Base-by-base conservation (phyloP, 306 rosid genomes). In the Medicago truncatula region DNA sequence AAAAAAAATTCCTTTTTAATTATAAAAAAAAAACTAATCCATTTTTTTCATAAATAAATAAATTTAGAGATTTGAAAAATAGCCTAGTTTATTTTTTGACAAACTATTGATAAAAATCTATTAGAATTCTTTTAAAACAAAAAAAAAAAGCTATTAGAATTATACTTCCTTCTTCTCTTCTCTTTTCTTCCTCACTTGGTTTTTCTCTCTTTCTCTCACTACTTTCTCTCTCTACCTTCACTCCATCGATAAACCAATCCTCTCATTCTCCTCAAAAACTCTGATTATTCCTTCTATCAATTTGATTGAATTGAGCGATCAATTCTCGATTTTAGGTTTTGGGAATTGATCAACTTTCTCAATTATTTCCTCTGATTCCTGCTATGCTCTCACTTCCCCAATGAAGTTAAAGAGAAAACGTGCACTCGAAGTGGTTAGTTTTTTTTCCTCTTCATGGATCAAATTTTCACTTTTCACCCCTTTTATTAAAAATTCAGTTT, bases 391-490 rank as follows among this genome's bases (percentile, higher is more conserved):
- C 56, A 70, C 84, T 90, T 76, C 76, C 93, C 23, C 79, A 50
- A 95, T 95, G 99, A 95, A 95, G 93, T 83, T 95, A 53, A 92
- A 89, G 76, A 81, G 97, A 9, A 89, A 93, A 87, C 88, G 97
- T 83, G 93, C 97, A 82, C 91, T 92, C 23, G 97, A 92, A 95
- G 99, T 95, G 99, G 99, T 95, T 16, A 85, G 95, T 83, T 53
- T 75, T 11, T 57, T 4, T 44, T 77, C 16, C 75, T 6, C 54
- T 74, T 40, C 65, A 57, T 70, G 69, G 65, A 12, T 64, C 40
- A 68, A 66, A 70, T 70, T 12, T 47, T 16, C 2, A 52, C 54
- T 59, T 44, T 62, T 46, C 18, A 0, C 6, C 2, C 0, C 1
- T 20, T 40, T 57, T 4, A 0, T 67, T 36, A 18, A 36, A 58